Evolutionary conservation across 1,284 basidiomycete species (phyloP), one percentile per base, ranked within the genome.

Genomic region (Fomitopsis palustris): DNA sequence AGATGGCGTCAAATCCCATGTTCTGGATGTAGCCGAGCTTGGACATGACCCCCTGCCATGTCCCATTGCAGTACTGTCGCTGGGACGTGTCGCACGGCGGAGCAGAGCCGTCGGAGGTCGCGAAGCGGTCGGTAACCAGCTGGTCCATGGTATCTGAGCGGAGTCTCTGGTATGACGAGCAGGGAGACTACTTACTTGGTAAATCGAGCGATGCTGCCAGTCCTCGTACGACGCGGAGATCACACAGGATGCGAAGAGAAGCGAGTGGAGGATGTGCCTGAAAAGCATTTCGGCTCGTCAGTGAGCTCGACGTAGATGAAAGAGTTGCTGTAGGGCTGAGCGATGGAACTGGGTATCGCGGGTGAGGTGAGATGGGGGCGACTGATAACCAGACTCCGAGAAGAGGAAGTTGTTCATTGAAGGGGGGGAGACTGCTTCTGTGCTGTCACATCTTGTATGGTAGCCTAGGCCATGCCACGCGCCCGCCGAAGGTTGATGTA

Each of bases 1-100:
- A 86, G 54, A 87, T 82, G 65, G 89, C 88, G 53, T 89, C 89
- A 69, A 91, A 89, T 9, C 90, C 90, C 72, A 89, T 87, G 64
- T 81, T 76, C 65, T 91, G 85, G 60, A 92, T 86, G 71, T 92
- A 92, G 72, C 91, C 88, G 53, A 93, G 78, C 70, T 90, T 90
- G 65, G 83, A 78, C 57, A 81, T 82, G 66, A 91, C 85, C 2
- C 86, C 86, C 57, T 85, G 82, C 88, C 89, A 93, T 12, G 85
- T 91, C 5, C 91, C 90, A 23, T 90, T 90, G 64, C 90, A 92
- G 78, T 84, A 90, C 8, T 77, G 79, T 57, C 80, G 79, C 38
- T 77, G 68, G 39, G 70, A 73, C 9, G 81, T 77, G 63, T 85
- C 75, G 70, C 88, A 90, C 10, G 79, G 74, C 16, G 79, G 78